phyloP scores from a whole-genome alignment of 148 eudicot genomes.

The Selenicereus undatus region DNA sequence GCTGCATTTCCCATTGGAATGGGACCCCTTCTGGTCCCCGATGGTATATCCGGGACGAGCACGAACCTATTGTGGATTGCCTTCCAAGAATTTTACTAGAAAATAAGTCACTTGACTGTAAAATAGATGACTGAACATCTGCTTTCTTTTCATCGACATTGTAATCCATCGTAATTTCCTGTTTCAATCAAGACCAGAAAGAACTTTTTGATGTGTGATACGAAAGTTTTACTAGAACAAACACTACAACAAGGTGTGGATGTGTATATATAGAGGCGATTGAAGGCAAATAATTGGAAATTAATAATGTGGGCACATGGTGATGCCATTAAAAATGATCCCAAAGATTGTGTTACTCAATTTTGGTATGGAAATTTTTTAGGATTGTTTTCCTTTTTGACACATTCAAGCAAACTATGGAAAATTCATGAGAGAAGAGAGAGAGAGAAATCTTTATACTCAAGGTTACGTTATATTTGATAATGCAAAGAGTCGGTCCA shows the following conservation, averaged over 20 bases:
- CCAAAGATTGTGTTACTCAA: conserved; percentile 20
- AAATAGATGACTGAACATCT: conserved; percentile 2
- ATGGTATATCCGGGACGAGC: conserved; percentile 41
- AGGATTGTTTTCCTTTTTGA: conserved; percentile 17
- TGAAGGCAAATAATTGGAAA: conserved; percentile 2
- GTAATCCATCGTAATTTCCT: conserved; percentile 8
- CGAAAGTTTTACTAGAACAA: neutral
- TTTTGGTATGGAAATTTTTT: conserved; percentile 10
- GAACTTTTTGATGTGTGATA: neutral
- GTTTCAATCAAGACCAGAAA: neutral
- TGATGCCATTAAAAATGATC: neutral
- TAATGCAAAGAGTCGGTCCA: neutral
- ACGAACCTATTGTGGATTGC: conserved; percentile 34
- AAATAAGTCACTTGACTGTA: conserved; percentile 19
- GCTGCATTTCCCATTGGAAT: conserved; percentile 65
- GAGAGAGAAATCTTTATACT: conserved; percentile 7
- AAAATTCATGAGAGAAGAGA: neutral
- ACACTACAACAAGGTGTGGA: neutral
- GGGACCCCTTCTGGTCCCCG: conserved; percentile 53
- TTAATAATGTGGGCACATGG: conserved; percentile 28
- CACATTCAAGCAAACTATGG: conserved; percentile 21
- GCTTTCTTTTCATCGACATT: conserved; percentile 3
- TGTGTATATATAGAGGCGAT: neutral
- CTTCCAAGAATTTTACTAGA: conserved; percentile 31
- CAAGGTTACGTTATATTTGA: conserved; percentile 26